A percentile compares a stretch with the other conserved stretches of the same genome.
phyloP scores from a whole-genome alignment of 2,329 filamentous ascomycete genomes.

The Aspergillus calidoustus region DNA sequence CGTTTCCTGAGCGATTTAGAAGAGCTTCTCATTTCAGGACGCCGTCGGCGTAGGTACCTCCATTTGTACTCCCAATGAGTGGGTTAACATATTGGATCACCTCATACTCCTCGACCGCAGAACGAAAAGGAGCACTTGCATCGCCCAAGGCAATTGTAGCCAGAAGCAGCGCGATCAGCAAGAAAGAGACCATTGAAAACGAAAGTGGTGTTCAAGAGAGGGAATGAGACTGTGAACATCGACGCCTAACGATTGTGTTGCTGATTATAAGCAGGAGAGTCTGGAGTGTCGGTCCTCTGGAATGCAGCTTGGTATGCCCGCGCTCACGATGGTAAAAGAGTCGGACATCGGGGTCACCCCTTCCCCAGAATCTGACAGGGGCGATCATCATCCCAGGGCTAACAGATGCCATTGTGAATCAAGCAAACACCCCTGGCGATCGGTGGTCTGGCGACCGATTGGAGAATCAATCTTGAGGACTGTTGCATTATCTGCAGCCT shows the following conservation, averaged over 20 bases:
- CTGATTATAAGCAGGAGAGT: not conserved
- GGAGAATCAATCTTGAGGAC: not conserved
- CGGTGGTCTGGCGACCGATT: not conserved
- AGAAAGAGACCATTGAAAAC: conserved; percentile 13
- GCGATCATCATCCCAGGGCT: not conserved
- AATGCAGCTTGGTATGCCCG: conserved; percentile 5
- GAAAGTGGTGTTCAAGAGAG: not conserved
- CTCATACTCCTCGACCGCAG: conserved; percentile 39
- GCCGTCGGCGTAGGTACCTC: conserved; percentile 35
- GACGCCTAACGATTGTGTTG: not conserved
- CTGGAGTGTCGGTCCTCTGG: not conserved
- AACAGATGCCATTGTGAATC: conserved; percentile 5
- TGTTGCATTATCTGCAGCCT: conserved; percentile 7
- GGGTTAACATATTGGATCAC: conserved; percentile 54
- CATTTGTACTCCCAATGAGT: conserved; percentile 59
- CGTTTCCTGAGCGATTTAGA: conserved; percentile 50
- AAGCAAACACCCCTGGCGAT: conserved; percentile 15
- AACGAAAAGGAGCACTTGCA: conserved; percentile 15
- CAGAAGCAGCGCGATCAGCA: conserved; percentile 10
- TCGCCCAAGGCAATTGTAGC: conserved; percentile 16
- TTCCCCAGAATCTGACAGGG: not conserved
- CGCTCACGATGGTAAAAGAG: conserved; percentile 1
- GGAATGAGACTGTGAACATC: not conserved
- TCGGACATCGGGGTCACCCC: not conserved
- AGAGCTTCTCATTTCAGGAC: not conserved